Conservation (phyloP, 2,329 filamentous ascomycete species). For the Phymatotrichopsis omnivora region DNA sequence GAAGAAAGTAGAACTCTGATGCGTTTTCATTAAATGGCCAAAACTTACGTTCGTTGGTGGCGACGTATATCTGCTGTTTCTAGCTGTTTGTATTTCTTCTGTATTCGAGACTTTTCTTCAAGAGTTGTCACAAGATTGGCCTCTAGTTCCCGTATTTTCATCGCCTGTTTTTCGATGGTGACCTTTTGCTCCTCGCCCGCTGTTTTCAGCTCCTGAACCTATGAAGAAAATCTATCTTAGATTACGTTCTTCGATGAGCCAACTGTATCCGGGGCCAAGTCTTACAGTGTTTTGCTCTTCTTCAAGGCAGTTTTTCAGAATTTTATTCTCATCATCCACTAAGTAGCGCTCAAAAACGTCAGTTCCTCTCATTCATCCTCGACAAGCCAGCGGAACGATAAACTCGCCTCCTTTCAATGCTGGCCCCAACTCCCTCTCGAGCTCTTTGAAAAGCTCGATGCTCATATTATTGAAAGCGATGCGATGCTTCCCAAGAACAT, state of each 20-base stretch:
- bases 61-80: not conserved
- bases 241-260: no score
- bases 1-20: no score
- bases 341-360: not conserved
- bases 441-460: conserved; percentile 17
- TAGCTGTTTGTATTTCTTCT: not conserved
- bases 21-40: no score
- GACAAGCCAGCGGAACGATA: not conserved
- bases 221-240: no score
- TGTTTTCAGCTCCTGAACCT: conserved; percentile 9
- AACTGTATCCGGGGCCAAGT: no score
- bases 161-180: conserved; percentile 10
- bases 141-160: conserved; percentile 16
- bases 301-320: no score
- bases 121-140: no score
- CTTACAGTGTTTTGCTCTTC: no score
- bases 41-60: conserved; percentile 12
- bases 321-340: conserved; percentile 15
- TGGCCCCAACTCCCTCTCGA: conserved; percentile 13
- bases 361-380: not conserved
- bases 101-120: conserved; percentile 9
- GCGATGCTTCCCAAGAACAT: conserved; percentile 17
- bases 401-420: conserved; percentile 12
- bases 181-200: conserved; percentile 10
- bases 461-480: conserved; percentile 20